Percentiles rank a stretch among this genome's conserved stretches.
These are phyloP conservation scores for Omphalea diandra DNA, from an alignment of 441 rosid genomes.

Conservation along the genomic window DNA sequence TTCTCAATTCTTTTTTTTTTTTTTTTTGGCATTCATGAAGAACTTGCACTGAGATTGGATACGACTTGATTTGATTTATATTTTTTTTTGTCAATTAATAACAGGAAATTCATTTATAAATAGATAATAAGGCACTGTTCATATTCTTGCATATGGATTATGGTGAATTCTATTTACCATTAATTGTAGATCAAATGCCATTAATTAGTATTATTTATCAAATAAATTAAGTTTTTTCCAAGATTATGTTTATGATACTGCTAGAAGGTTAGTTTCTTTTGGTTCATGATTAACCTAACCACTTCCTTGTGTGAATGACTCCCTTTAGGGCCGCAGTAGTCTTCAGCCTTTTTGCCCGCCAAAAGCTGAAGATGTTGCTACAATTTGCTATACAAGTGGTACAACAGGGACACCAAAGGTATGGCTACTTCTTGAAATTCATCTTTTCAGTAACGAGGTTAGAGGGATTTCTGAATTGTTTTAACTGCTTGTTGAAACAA, in stretches of 20 bases:
- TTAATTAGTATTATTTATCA: not conserved
- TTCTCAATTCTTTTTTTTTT: not conserved
- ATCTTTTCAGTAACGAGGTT: conserved; percentile 17
- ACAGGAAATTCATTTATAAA: too few relatives aligned
- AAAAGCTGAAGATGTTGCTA: conserved; percentile 85
- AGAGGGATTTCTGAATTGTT: conserved; percentile 9
- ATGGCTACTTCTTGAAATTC: conserved; percentile 23
- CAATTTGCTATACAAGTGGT: conserved; percentile 98
- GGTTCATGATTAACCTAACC: conserved; percentile 15
- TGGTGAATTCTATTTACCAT: not conserved
- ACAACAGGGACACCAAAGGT: conserved; percentile 99
- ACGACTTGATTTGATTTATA: not conserved
- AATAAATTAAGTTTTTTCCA: not conserved
- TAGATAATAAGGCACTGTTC: not conserved
- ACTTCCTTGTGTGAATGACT: conserved; percentile 33
- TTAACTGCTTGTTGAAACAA: conserved; percentile 25
- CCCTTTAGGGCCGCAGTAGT: conserved; percentile 79
- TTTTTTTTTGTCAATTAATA: too few relatives aligned
- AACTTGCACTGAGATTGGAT: not conserved
- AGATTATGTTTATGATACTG: not conserved
- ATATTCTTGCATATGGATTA: not conserved
- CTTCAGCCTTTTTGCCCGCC: conserved; percentile 85
- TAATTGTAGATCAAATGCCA: not conserved
- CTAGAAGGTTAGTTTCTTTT: not conserved
- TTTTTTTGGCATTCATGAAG: not conserved